Conservation (phyloP, 495 filamentous ascomycete species). For the Neurospora hispaniola region DNA sequence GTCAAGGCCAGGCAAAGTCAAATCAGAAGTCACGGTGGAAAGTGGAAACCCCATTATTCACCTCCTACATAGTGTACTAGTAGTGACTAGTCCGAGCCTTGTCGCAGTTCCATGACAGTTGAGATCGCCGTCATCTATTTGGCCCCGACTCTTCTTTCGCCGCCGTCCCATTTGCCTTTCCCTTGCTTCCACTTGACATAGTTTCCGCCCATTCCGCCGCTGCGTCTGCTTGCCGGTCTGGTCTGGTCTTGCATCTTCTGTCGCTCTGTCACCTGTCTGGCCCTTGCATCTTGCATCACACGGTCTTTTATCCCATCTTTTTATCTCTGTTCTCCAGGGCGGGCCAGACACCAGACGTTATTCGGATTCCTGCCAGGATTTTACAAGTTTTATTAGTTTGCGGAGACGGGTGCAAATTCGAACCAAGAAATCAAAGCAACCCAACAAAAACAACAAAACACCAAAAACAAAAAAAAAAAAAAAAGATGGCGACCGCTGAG, state of each 20-base stretch:
- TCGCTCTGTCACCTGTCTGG: not conserved
- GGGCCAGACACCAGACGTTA: not conserved
- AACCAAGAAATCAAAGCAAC: not conserved
- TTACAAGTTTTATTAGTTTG: not conserved
- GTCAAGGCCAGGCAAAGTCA: not conserved
- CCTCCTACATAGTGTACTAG: not conserved
- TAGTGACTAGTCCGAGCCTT: not conserved
- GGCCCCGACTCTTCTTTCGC: not conserved
- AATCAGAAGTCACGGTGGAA: not conserved
- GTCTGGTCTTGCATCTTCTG: not conserved
- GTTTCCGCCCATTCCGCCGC: not conserved
- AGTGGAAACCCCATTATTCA: not conserved
- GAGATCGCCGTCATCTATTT: not conserved
- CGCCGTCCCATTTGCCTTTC: not conserved
- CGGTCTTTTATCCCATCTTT: not conserved
- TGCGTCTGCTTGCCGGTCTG: not conserved
- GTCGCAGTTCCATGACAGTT: not conserved
- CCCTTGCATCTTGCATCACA: not conserved
- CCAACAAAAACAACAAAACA: not conserved
- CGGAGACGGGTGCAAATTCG: not conserved
- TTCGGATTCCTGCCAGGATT: not conserved
- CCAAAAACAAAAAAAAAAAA: too few species aligned
- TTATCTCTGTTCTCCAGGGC: not conserved
- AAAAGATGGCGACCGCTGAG: conserved; percentile 11
- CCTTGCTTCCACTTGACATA: not conserved